Percentiles rank a stretch among this genome's conserved stretches.
Conservation (phyloP, 1,284 basidiomycete genomes). For the Pseudozyma tsukubaensis region DNA sequence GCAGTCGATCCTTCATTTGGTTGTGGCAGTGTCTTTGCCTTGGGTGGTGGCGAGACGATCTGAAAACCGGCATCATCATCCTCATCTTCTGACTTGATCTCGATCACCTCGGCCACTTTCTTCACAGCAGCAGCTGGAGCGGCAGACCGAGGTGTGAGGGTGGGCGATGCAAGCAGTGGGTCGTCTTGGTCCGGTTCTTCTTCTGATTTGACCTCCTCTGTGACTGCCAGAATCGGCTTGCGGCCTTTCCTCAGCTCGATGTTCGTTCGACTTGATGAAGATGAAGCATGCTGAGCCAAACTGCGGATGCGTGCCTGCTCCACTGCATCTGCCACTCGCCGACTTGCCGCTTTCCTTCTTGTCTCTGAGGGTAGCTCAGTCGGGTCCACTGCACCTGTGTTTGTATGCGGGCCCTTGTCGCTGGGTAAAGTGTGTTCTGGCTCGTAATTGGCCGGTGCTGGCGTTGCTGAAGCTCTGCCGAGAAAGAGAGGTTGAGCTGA, state of each 20-base stretch:
- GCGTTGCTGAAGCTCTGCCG: constrained; percentile 23
- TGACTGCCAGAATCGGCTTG: neutral
- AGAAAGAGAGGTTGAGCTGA: constrained; percentile 22
- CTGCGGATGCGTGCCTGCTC: constrained; percentile 37
- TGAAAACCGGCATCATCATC: constrained; percentile 36
- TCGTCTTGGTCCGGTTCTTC: constrained; percentile 10
- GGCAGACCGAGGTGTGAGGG: constrained; percentile 6
- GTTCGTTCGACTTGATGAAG: neutral
- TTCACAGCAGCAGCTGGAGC: constrained; percentile 8
- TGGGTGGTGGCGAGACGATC: constrained; percentile 25
- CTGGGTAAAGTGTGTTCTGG: neutral
- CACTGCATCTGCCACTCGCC: constrained; percentile 31
- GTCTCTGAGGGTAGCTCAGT: constrained; percentile 48
- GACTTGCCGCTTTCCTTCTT: constrained; percentile 37
- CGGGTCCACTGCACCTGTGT: constrained; percentile 15
- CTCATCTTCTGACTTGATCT: constrained; percentile 53
- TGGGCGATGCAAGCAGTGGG: constrained; percentile 24
- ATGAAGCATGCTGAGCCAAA: neutral
- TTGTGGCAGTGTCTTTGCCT: neutral
- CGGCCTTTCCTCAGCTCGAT: neutral
- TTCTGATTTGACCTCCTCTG: constrained; percentile 14
- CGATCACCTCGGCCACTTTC: constrained; percentile 32
- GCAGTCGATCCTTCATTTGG: neutral
- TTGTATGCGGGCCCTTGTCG: neutral
- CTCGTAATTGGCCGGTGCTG: constrained; percentile 11